Evolutionary conservation across 2,329 filamentous ascomycete species (phyloP), one percentile per base, ranked within the genome.

Genomic region (Cytospora schulzeri): DNA sequence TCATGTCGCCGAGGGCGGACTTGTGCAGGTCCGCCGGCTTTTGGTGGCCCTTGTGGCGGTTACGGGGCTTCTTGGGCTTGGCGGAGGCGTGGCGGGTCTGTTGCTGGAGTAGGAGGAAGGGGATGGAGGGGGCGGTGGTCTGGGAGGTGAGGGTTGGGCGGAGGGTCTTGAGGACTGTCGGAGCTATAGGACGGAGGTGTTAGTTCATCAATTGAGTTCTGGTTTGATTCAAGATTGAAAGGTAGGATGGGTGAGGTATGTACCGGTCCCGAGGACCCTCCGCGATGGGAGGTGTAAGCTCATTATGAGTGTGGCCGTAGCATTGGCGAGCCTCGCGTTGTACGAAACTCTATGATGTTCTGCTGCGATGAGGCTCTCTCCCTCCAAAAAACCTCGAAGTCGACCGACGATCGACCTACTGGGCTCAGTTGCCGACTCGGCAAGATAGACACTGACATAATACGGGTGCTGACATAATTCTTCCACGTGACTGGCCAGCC

Each of bases 261-360:
- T 82, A 91, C 89, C 85, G 74, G 83, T 80, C 72, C 81, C 79
- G 63, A 83, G 80, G 70, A 89, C 78, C 78, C 84, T 85, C 79
- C 86, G 79, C 71, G 86, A 81, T 70, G 88, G 86, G 73, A 87
- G 78, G 76, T 84, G 83, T 71, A 89, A 76, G 78, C 82, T 91
- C 89, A 92, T 92, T 73, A 68, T 73, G 72, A 69, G 68, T 68
- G 68, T 64, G 66, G 57, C 58, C 57, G 63, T 69, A 68, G 69
- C 71, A 63, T 67, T 68, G 59, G 63, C 48, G 59, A 63, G 53
- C 41, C 45, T 48, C 45, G 45, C 45, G 22, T 48, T n/a, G 45
- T 14, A 48, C n/a, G 45, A 24, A 68, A 69, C 69, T 31, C 57
- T 50, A 31, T 31, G 50, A 51, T 29, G 48, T 38, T 22, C 28